Percentiles rank a stretch among this genome's conserved stretches.
Conservation (phyloP, 208 protist species). For the Angomonas deanei region DNA sequence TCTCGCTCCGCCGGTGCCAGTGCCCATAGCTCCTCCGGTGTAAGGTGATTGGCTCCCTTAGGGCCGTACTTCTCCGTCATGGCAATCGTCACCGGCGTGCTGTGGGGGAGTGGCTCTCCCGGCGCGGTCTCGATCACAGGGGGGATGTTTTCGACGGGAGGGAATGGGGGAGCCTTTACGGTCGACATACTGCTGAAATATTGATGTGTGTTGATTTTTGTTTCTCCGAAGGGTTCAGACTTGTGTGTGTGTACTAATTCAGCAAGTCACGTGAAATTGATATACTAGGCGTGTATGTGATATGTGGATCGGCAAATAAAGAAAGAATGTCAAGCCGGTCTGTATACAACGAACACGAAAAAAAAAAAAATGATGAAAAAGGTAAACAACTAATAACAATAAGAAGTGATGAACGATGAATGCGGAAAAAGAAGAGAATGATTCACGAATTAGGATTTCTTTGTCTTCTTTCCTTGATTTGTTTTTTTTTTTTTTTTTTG, state of each 20-base stretch:
- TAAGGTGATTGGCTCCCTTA: conserved; percentile 9
- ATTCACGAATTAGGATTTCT: neutral
- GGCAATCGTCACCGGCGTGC: conserved; percentile 14
- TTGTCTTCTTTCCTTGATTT: conserved; percentile 3
- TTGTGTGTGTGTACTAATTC: neutral
- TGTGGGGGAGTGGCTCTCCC: conserved; percentile 1
- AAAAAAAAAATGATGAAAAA: conserved; percentile 9
- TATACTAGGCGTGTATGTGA: too few relatives aligned
- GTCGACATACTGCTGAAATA: neutral
- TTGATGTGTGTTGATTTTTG: neutral
- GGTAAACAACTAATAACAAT: neutral
- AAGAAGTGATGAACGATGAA: conserved; percentile 3
- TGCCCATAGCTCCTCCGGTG: conserved; percentile 8
- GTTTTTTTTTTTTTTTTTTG: conserved; percentile 8
- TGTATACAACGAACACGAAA: neutral
- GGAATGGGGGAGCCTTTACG: neutral
- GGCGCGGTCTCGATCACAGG: neutral
- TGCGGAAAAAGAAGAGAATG: neutral
- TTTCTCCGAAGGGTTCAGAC: conserved; percentile 4
- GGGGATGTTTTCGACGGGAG: neutral
- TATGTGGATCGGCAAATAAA: too few relatives aligned
- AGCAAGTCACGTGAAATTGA: too few relatives aligned
- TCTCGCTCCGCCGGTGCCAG: neutral
- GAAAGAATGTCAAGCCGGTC: neutral
- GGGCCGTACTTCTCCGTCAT: conserved; percentile 14